phyloP scores from a whole-genome alignment of 306 rosid genomes.

The Trifolium dubium region DNA sequence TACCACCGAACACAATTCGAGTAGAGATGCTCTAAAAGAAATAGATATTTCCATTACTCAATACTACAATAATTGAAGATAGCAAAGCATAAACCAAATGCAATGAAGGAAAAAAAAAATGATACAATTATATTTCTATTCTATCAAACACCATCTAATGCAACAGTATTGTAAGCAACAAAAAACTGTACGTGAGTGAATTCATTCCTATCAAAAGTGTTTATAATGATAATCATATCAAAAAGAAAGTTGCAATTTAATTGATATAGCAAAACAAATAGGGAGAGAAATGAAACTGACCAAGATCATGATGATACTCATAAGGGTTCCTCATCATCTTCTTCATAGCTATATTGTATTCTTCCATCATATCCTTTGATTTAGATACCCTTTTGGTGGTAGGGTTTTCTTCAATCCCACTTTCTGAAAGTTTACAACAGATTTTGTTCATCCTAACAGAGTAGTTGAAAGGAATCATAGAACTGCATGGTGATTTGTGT shows the following conservation, averaged over 20 bases:
- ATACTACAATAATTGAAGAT: background rate
- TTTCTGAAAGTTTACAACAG: conserved; percentile 61
- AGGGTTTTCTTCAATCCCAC: conserved; percentile 56
- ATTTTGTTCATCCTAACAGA: conserved; percentile 42
- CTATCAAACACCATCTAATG: conserved; percentile 22
- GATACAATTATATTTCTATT: background rate
- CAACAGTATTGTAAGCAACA: conserved; percentile 28
- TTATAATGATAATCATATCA: background rate
- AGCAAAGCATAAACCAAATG: conserved; percentile 11
- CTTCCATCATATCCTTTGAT: conserved; percentile 66
- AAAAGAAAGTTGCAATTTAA: background rate
- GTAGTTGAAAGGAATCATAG: conserved; percentile 33
- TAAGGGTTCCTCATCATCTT: conserved; percentile 92
- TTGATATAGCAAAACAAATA: conserved; percentile 6
- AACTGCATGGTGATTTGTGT: conserved; percentile 36
- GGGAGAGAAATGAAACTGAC: conserved; percentile 61
- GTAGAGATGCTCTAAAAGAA: background rate
- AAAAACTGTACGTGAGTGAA: background rate
- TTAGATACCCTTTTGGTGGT: conserved; percentile 41
- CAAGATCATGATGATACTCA: conserved; percentile 94
- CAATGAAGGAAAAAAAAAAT: conserved; percentile 2
- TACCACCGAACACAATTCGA: too few species aligned
- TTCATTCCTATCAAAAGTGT: background rate
- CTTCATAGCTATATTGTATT: conserved; percentile 86
- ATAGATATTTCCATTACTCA: background rate